Base-by-base conservation (phyloP, 306 rosid species). In the Styphnolobium japonicum region DNA sequence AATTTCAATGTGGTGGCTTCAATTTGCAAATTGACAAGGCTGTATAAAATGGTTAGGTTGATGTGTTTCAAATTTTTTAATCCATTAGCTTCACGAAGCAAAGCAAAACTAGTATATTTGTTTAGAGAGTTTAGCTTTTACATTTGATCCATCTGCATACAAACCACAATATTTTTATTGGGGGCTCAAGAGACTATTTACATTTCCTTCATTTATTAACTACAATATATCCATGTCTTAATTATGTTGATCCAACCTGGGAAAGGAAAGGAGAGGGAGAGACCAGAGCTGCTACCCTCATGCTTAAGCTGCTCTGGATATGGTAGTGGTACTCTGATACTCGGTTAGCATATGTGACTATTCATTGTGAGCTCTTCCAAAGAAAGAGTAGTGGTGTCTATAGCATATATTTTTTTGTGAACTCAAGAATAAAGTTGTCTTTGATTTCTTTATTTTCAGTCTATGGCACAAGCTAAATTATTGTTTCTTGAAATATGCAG, bases 401-500 rank as follows among this genome's bases (percentile, higher is more conserved):
- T 65, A 9, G 15, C 55, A 3, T 43, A 10, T 15, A 25, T n/a
- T 21, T 8, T 42, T 29, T 10, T 75, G 7, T 22, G 57, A 31
- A 31, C 7, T 43, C 4, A 15, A 5, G 42, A 42, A 36, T 3
- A 16, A 52, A 8, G 7, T 16, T 64, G 29, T 67, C 36, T 64
- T 70, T 48, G 10, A 27, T 78, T 37, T 66, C n/a, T 15, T 67
- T 56, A 39, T 31, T 15, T 66, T 19, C 48, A 18, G 68, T 63
- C 66, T 49, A 1, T 45, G n/a, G 33, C 42, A 36, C 4, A 58
- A 25, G 37, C 75, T 72, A 36, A 83, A 65, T 31, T 48, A 51
- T 67, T 80, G 21, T 45, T 67, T 71, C 46, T 72, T 75, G 40
- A 36, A 25, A 18, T 72, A 16, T 85, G 86, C 89, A 93, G 97